Base-by-base conservation (phyloP, 1,284 basidiomycete species). In the Ganoderma resinaceum region DNA sequence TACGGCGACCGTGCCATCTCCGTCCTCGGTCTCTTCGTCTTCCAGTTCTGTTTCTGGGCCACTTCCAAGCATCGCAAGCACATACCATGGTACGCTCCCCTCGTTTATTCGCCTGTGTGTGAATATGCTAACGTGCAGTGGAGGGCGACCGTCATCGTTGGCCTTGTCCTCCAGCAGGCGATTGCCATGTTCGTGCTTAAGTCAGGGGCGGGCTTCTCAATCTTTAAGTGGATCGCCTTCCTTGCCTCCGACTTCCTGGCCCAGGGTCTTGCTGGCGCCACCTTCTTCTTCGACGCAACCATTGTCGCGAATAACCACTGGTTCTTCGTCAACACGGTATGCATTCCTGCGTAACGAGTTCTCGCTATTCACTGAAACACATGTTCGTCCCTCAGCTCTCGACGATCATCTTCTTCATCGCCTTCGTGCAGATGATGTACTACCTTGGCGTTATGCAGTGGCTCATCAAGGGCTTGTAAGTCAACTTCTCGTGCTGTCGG, bases 371-470 rank as follows among this genome's bases (percentile, higher is more conserved):
- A 5, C 43, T 58, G 35, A 26, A 29, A 1, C 20, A 1, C 3
- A 9, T n/a, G n/a, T n/a, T 72, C 65, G 20, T 26, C 29, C 58
- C 18, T 23, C 61, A 93, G 88, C 86, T 96, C 60, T 76, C 85
- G 23, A 87, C 89, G 26, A 92, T 96, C 80, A 91, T 95, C 76
- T 94, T 95, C 85, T 95, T 96, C 86, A 87, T 96, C 75, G 93
- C 94, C 29, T 92, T 94, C 74, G 87, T 96, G 70, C 91, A 95
- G 80, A 92, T 95, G 91, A 80, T 94, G 82, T 95, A 95, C 82
- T 92, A 95, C 76, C 84, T 94, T 57, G 93, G 94, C 59, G 90
- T 93, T 58, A 94, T 96, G 93, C 93, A 95, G 82, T 96, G 94
- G 93, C 81, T 96, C 75, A 89, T 96, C 79, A 88, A 87, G 75